These are phyloP conservation scores for Hypoxylon subgilvum DNA, from an alignment of 495 filamentous ascomycete species.

Conservation along the genomic window DNA sequence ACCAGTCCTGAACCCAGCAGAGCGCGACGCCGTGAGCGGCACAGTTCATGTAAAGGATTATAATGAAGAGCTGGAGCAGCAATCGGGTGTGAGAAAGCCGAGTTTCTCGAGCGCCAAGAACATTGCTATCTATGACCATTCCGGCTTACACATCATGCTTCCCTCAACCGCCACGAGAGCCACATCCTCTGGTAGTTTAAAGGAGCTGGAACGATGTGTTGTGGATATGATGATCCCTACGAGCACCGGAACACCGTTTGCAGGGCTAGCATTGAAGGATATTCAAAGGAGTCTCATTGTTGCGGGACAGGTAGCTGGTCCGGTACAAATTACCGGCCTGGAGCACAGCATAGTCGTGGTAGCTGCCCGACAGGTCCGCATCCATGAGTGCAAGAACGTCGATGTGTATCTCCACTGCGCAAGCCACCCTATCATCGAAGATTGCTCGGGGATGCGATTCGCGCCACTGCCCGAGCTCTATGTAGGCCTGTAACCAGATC, in stretches of 20 bases:
- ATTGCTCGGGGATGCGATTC: slow-evolving; percentile 79
- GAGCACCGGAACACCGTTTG: slow-evolving; percentile 67
- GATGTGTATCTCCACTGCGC: slow-evolving; percentile 81
- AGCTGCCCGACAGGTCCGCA: slow-evolving; percentile 80
- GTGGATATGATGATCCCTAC: slow-evolving; percentile 79
- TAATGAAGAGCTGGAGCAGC: slow-evolving; percentile 54
- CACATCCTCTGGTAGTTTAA: slow-evolving; percentile 74
- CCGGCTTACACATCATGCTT: slow-evolving; percentile 71
- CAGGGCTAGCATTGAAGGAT: slow-evolving; percentile 73
- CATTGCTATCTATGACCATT: slow-evolving; percentile 69
- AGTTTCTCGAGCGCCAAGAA: slow-evolving; percentile 65
- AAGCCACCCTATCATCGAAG: slow-evolving; percentile 92
- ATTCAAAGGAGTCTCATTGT: slow-evolving; percentile 72
- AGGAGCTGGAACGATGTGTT: slow-evolving; percentile 72
- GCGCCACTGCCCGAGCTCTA: slow-evolving; percentile 71
- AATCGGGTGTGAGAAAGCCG: slow-evolving; percentile 56
- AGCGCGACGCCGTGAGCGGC: slow-evolving; percentile 39
- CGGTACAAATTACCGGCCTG: slow-evolving; percentile 81
- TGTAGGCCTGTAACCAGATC: slow-evolving; percentile 55
- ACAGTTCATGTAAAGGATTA: slow-evolving; percentile 52
- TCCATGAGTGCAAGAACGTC: slow-evolving; percentile 82
- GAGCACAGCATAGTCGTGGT: slow-evolving; percentile 76
- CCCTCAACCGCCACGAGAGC: slow-evolving; percentile 69
- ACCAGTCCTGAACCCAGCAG: slow-evolving; percentile 34
- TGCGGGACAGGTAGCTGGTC: slow-evolving; percentile 76